Percentiles rank a stretch among this genome's conserved stretches.
These are phyloP conservation scores for Pseudonectria foliicola DNA, from an alignment of 2,329 filamentous ascomycete genomes.

Conservation along the genomic window DNA sequence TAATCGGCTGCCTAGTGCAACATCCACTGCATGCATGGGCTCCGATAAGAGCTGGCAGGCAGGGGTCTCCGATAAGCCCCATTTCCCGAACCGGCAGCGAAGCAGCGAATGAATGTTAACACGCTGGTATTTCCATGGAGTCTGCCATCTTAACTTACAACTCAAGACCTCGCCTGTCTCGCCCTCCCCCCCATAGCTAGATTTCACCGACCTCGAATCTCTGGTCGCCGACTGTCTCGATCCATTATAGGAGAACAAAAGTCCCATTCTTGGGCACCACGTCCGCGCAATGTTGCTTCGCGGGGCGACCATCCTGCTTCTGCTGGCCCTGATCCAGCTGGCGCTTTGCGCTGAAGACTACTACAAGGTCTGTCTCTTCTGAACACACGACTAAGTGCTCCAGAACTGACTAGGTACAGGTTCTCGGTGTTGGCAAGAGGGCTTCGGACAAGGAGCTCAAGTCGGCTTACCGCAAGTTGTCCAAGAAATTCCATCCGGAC, in stretches of 20 bases:
- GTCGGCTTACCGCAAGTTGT: constrained; percentile 81
- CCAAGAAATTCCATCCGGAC: constrained; percentile 95
- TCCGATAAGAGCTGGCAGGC: constrained; percentile 15
- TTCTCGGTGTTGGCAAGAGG: constrained; percentile 71
- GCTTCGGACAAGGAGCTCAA: constrained; percentile 88
- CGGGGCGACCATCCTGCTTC: constrained; percentile 41
- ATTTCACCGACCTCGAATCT: not conserved
- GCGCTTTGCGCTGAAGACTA: constrained; percentile 61
- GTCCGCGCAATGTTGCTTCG: constrained; percentile 43
- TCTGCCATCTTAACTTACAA: not conserved
- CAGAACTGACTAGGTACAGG: constrained; percentile 34
- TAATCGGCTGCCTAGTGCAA: constrained; percentile 1
- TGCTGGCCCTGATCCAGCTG: constrained; percentile 48
- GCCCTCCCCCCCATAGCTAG: not conserved
- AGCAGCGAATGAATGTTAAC: constrained; percentile 24
- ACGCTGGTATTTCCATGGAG: constrained; percentile 25
- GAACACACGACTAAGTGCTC: not conserved
- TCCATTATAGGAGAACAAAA: not conserved
- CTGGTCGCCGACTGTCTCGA: no score
- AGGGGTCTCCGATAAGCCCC: constrained; percentile 15
- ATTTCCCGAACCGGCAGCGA: constrained; percentile 10
- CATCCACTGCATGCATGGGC: constrained; percentile 16
- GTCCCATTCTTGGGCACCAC: constrained; percentile 10
- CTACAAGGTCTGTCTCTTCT: constrained; percentile 55
- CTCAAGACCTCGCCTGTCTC: constrained; percentile 6